Conservation (phyloP, 306 rosid genomes). For the Sesbania bispinosa region DNA sequence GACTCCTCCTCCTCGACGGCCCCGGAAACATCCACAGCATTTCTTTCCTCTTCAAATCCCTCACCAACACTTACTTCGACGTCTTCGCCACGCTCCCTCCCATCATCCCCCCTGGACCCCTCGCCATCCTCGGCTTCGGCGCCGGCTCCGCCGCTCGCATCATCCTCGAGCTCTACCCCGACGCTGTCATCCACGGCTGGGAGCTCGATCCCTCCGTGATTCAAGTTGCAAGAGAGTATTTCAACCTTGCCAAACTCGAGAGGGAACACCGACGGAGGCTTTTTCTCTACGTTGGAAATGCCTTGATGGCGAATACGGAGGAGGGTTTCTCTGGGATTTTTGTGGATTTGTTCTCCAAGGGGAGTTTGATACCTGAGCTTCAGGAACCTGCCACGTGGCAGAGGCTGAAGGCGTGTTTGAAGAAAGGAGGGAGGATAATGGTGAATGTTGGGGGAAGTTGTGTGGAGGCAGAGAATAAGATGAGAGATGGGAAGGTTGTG, state of each 20-base stretch:
- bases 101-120: conserved; percentile 67
- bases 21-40: conserved; percentile 97
- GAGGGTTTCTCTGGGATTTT: conserved; percentile 80
- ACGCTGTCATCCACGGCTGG: conserved; percentile 68
- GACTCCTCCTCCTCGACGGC: conserved; percentile 81
- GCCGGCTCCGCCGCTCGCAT: conserved; percentile 75
- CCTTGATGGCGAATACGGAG: conserved; percentile 43
- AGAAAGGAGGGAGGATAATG: conserved; percentile 82
- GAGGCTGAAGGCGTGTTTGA: conserved; percentile 57
- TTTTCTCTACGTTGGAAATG: conserved; percentile 62
- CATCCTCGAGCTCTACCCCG: conserved; percentile 55
- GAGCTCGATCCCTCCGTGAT: conserved; percentile 85
- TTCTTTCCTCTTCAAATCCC: conserved; percentile 57
- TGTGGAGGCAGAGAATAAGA: conserved; percentile 71
- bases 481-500: conserved; percentile 56
- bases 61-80: conserved; percentile 76
- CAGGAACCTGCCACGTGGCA: conserved; percentile 69
- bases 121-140: conserved; percentile 83
- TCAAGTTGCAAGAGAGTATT: conserved; percentile 70
- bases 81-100: conserved; percentile 86
- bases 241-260: conserved; percentile 57
- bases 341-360: conserved; percentile 71
- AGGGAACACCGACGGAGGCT: conserved; percentile 44
- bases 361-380: conserved; percentile 76
- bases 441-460: conserved; percentile 95